Conservation (phyloP, 164 flowering plant genomes). For the Chimonanthus praecox region DNA sequence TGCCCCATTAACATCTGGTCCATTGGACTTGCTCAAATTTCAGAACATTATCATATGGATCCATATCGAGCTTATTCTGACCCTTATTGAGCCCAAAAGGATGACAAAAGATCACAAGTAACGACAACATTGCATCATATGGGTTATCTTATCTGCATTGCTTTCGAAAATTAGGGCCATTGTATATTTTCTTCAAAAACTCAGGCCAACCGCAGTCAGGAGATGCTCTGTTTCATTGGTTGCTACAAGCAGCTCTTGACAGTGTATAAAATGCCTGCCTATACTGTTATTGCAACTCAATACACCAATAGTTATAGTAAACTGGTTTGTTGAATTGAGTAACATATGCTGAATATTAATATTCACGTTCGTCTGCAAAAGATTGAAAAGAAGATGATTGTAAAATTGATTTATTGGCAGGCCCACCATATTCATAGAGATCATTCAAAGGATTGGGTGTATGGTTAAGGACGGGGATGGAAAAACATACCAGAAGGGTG, state of each 20-base stretch:
- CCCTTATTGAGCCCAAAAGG: not conserved
- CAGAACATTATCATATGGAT: no score
- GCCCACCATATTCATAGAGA: slow-evolving; percentile 88
- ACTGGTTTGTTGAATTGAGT: not conserved
- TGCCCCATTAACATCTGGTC: no score
- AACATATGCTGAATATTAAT: not conserved
- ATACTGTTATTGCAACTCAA: not conserved
- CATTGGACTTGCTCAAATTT: no score
- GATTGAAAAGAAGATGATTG: not conserved
- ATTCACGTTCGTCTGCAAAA: not conserved
- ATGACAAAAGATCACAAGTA: not conserved
- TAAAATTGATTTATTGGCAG: slow-evolving; percentile 23
- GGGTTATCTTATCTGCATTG: no score
- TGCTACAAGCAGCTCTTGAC: no score
- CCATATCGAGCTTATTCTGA: not conserved
- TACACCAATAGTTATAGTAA: not conserved
- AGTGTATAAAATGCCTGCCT: no score
- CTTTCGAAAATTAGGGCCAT: no score
- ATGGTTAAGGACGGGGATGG: slow-evolving; percentile 71
- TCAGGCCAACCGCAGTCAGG: no score
- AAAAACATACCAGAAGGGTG: slow-evolving; percentile 63
- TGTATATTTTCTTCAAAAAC: no score
- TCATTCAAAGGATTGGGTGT: slow-evolving; percentile 88
- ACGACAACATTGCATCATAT: no score
- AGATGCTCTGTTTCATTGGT: no score